Evolutionary conservation across 164 flowering plant species (phyloP).

Genomic region (Nelumbo lutea): DNA sequence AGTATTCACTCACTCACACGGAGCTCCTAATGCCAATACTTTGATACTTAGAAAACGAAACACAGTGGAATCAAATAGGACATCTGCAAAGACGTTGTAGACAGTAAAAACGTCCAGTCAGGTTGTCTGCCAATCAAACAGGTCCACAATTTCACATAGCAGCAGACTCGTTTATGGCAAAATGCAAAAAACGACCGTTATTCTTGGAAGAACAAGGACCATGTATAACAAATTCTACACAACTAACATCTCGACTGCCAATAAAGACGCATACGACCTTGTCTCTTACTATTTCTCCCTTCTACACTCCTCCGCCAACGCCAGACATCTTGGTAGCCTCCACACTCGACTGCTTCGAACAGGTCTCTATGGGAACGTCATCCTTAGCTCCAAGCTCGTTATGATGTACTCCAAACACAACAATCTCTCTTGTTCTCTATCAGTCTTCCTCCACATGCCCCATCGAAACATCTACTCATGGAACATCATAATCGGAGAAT

Average conservation of each 20-base stretch:
- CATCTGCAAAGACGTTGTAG: no score
- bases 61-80: no score
- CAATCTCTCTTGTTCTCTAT: constrained; percentile 11
- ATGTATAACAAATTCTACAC: no score
- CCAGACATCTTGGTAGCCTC: constrained; percentile 8
- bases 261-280: neutral
- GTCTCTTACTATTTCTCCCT: constrained; percentile 18
- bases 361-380: constrained; percentile 14
- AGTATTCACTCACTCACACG: no score
- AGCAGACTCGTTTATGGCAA: no score
- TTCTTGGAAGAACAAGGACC: no score
- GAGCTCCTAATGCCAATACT: no score
- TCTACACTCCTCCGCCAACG: constrained; percentile 16
- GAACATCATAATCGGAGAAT: constrained; percentile 26
- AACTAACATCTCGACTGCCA: neutral
- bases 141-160: no score
- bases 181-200: no score
- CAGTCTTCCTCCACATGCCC: constrained; percentile 24
- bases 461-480: constrained; percentile 20
- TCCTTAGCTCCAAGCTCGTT: constrained; percentile 21
- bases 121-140: no score
- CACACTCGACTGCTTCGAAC: constrained; percentile 17
- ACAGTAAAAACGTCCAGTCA: no score
- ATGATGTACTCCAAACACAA: constrained; percentile 20
- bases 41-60: no score